phyloP scores from a whole-genome alignment of 495 filamentous ascomycete genomes.

The Jackrogersella minutella region DNA sequence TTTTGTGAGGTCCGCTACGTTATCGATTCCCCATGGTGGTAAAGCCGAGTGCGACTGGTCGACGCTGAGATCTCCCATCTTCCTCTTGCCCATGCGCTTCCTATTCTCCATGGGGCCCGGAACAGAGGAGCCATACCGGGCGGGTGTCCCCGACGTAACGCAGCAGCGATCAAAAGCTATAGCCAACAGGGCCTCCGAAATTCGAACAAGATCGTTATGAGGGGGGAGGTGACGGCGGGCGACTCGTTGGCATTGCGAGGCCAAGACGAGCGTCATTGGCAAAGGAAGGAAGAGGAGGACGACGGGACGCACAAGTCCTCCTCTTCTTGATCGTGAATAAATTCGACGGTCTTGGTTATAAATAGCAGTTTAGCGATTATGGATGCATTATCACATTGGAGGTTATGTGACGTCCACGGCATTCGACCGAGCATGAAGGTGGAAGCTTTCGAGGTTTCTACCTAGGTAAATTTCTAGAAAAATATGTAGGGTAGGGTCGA shows the following conservation, averaged over 20 bases:
- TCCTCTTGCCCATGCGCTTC: constrained; percentile 60
- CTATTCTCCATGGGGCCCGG: constrained; percentile 63
- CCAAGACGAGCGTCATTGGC: constrained; percentile 48
- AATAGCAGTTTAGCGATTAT: neutral
- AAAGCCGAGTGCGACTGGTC: constrained; percentile 45
- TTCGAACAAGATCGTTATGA: constrained; percentile 51
- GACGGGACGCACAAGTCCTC: neutral
- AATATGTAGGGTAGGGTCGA: constrained; percentile 21
- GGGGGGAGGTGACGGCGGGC: constrained; percentile 48
- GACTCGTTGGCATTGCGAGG: constrained; percentile 52
- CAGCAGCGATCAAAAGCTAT: constrained; percentile 53
- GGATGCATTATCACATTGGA: neutral
- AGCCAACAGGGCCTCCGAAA: constrained; percentile 52
- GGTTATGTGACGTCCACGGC: no score
- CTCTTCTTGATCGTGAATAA: constrained; percentile 2
- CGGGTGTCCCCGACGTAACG: constrained; percentile 31
- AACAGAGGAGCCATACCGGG: constrained; percentile 40
- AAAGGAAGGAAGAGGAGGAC: constrained; percentile 2
- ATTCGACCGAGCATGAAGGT: neutral
- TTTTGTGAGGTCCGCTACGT: constrained; percentile 50
- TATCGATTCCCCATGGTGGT: constrained; percentile 52
- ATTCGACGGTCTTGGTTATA: neutral
- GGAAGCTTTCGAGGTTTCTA: neutral
- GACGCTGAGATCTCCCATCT: constrained; percentile 55
- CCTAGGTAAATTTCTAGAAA: neutral